A percentile compares a stretch with the other conserved stretches of the same genome.
phyloP scores from a whole-genome alignment of 1,139 yeast genomes.

The Hansenula sp. region DNA sequence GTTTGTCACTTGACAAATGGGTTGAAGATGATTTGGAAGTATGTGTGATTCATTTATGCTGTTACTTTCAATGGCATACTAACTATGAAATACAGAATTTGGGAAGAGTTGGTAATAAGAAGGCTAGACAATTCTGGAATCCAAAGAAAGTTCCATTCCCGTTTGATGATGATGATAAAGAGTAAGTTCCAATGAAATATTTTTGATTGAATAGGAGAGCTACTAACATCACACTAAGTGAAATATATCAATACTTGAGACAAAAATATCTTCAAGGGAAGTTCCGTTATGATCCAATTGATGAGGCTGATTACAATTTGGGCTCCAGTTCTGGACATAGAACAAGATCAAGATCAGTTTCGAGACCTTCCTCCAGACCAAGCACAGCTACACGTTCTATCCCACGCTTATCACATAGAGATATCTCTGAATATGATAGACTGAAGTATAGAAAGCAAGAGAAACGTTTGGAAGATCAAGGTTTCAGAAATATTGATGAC shows the following conservation, averaged over 20 bases:
- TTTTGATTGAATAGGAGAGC: constrained; percentile 32
- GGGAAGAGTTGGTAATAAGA: constrained; percentile 53
- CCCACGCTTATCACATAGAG: constrained; percentile 25
- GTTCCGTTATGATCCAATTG: constrained; percentile 34
- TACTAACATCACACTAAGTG: constrained; percentile 14
- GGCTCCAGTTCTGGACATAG: neutral
- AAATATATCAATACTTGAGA: constrained; percentile 44
- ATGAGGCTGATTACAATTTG: constrained; percentile 16
- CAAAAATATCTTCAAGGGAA: constrained; percentile 49
- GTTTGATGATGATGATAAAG: constrained; percentile 59
- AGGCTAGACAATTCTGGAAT: constrained; percentile 61
- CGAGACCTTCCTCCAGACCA: constrained; percentile 6
- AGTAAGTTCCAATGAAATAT: constrained; percentile 3
- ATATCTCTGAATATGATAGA: constrained; percentile 25
- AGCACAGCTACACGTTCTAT: constrained; percentile 5
- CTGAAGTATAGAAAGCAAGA: constrained; percentile 25
- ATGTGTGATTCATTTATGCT: constrained; percentile 27
- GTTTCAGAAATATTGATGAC: constrained; percentile 25
- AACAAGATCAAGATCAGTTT: constrained; percentile 7
- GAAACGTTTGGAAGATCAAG: constrained; percentile 22
- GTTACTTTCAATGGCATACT: constrained; percentile 10
- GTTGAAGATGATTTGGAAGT: constrained; percentile 48
- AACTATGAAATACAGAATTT: constrained; percentile 1
- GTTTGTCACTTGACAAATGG: constrained; percentile 83
- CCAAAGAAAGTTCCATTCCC: constrained; percentile 63